Conservation (phyloP, 2,329 filamentous ascomycete species). For the Hirsutella thompsonii region DNA sequence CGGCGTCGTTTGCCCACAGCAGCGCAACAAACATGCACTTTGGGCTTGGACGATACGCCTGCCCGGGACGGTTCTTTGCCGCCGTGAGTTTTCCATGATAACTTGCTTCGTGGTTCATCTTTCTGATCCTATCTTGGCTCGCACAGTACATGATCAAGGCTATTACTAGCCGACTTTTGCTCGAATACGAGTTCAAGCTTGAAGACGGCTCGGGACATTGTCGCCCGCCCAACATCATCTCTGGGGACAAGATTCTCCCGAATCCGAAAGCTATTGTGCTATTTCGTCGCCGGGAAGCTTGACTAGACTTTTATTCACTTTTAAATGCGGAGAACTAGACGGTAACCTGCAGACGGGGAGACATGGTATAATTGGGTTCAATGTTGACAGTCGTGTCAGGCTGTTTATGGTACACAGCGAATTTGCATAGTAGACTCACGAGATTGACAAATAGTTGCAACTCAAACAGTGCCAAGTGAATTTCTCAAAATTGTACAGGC, state of each 20-base stretch:
- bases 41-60: conserved; percentile 8
- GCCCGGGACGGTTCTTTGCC: conserved; percentile 9
- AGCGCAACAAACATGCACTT: conserved; percentile 7
- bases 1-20: conserved; percentile 5
- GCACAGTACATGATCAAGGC: conserved; percentile 8
- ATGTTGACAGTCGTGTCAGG: too few species aligned
- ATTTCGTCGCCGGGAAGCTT: conserved; percentile 2
- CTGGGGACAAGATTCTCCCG: conserved; percentile 7
- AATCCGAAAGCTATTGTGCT: conserved; percentile 4
- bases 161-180: conserved; percentile 5
- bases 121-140: too few species aligned
- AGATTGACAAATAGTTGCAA: too few species aligned
- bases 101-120: not conserved
- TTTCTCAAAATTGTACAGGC: too few species aligned
- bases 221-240: conserved; percentile 5
- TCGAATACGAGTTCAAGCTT: conserved; percentile 7
- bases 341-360: too few species aligned
- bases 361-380: too few species aligned
- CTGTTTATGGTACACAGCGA: too few species aligned
- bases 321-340: too few species aligned
- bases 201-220: not conserved
- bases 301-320: too few species aligned
- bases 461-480: too few species aligned
- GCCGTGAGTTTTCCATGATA: conserved; percentile 2
- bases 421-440: too few species aligned